Base-by-base conservation (phyloP, 1,284 basidiomycete species). In the Phellopilus nigrolimitatus region DNA sequence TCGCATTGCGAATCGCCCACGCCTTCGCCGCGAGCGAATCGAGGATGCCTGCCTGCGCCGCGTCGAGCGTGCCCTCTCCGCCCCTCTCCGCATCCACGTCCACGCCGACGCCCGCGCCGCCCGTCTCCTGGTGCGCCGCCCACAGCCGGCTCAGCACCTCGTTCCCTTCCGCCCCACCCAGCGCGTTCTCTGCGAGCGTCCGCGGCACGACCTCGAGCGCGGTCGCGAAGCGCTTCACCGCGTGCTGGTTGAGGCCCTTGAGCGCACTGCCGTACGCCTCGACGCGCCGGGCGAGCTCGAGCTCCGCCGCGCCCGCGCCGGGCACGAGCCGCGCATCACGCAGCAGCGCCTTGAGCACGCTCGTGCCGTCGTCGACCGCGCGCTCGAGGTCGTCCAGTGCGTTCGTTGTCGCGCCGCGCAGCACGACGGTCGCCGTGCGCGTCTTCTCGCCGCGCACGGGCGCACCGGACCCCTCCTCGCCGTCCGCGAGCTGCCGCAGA, bases 401-500 rank as follows among this genome's bases (percentile, higher is more conserved):
- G 70, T 97, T 98, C 46, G 91, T 81, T 1, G 97, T 99, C 36
- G 97, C 95, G 3, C 97, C 97, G n/a, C 94, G 82, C 28, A 97
- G 73, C n/a, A 97, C 91, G 66, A 97, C 88, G 19, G 94, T 97
- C 30, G 94, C 88, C 30, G 92, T 97, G 39, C 83, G 75, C 19
- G 88, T 88, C 68, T 82, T 85, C 66, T 91, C 86, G 5, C 70
- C 75, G 21, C 66, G 64, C 6, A 69, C 60, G n/a, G n/a, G n/a
- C 0, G 75, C 63, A 62, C 80, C 73, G 57, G 78, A 85, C 17
- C 80, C 82, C 0, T 67, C 66, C 24, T 89, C 85, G 25, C 75
- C 78, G 13, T 71, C 71, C 3, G 68, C 61, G n/a, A 89, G 79
- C 68, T 99, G 97, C 38, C 95, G 80, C 60, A 99, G 82, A 0